These are phyloP conservation scores for Trichoderma sp. DNA, from an alignment of 2,329 filamentous ascomycete genomes.

Conservation along the genomic window DNA sequence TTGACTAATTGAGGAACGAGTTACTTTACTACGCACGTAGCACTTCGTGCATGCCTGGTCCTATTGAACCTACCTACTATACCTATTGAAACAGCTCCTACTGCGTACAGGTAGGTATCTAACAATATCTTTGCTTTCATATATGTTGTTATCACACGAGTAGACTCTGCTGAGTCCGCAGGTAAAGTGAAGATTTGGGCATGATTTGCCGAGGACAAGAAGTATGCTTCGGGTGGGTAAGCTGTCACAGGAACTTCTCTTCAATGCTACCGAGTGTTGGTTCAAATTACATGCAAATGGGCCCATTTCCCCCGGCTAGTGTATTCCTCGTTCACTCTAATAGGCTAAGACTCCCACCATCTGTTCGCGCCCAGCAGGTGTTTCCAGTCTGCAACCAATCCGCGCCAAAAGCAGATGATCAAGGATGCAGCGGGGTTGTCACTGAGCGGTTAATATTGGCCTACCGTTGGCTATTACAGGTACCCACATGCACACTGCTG, in stretches of 20 bases:
- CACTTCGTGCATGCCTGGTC: too few relatives aligned
- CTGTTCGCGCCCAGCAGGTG: neutral
- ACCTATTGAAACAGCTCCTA: too few relatives aligned
- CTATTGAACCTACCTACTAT: neutral
- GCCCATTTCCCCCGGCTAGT: neutral
- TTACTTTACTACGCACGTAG: too few relatives aligned
- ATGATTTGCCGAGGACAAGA: neutral
- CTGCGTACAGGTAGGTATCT: too few relatives aligned
- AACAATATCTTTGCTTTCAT: neutral
- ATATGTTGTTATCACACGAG: too few relatives aligned
- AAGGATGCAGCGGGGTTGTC: neutral
- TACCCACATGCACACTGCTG: neutral
- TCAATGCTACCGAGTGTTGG: neutral
- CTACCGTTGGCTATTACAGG: neutral
- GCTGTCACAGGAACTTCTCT: neutral
- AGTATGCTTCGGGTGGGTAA: neutral
- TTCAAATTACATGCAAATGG: neutral
- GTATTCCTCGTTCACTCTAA: neutral
- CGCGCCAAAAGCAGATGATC: neutral
- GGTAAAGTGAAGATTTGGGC: neutral
- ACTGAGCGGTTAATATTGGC: constrained; percentile 10
- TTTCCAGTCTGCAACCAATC: neutral
- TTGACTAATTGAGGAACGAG: too few relatives aligned
- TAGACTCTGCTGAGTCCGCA: neutral
- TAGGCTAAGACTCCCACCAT: neutral